Conservation (phyloP, 1,284 basidiomycete genomes). For the Fomitiporia mediterranea region DNA sequence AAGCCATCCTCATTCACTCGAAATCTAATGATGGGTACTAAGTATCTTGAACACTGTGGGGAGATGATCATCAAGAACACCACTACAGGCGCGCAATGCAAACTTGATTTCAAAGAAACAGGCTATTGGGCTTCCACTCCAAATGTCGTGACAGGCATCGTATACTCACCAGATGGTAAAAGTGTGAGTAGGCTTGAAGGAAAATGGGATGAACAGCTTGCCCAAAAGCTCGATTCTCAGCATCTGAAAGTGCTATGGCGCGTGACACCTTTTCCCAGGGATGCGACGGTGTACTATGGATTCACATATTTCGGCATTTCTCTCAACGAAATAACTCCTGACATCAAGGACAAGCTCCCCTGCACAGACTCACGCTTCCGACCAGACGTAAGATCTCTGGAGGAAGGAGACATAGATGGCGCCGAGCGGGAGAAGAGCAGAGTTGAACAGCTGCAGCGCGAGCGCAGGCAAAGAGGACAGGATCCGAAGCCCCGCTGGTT, state of each 20-base stretch:
- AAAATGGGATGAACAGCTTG: conserved; percentile 79
- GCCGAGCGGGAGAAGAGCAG: conserved; percentile 76
- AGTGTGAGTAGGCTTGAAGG: conserved; percentile 62
- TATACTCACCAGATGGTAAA: conserved; percentile 52
- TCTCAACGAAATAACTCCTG: conserved; percentile 75
- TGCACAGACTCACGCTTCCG: conserved; percentile 83
- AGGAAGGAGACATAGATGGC: conserved; percentile 71
- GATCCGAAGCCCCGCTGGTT: conserved; percentile 70
- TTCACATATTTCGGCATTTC: conserved; percentile 78
- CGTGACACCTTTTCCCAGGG: conserved; percentile 66
- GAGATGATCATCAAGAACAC: conserved; percentile 69
- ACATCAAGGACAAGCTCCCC: conserved; percentile 66
- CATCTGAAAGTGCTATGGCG: conserved; percentile 76
- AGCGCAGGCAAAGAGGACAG: conserved; percentile 51
- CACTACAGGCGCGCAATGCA: conserved; percentile 50
- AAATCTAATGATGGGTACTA: conserved; percentile 85
- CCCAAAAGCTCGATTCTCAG: conserved; percentile 59
- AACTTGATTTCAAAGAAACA: conserved; percentile 79
- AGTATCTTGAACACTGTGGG: conserved; percentile 82
- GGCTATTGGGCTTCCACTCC: conserved; percentile 72
- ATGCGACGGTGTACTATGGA: conserved; percentile 73
- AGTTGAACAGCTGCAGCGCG: conserved; percentile 73
- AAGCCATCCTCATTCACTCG: conserved; percentile 86
- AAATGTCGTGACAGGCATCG: conserved; percentile 65
- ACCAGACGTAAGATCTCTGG: conserved; percentile 83